Conservation (phyloP, 176 grass and related monocot species). For the Oryza glumipatula region DNA sequence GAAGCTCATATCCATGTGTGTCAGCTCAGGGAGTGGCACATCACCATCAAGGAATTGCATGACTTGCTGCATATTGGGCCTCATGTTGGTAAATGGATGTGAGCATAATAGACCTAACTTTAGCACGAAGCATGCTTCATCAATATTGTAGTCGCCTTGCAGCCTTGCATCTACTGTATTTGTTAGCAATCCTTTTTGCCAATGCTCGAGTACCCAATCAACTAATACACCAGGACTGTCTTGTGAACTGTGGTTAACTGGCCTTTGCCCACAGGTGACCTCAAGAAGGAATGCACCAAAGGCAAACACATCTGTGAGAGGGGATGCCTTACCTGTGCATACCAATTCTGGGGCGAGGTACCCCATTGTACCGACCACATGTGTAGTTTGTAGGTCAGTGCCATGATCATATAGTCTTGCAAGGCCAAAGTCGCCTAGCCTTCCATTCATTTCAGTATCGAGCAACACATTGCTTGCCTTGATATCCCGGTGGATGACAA, state of each 20-base stretch:
- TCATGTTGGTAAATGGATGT: constrained; percentile 24
- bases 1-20: constrained; percentile 22
- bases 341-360: background rate
- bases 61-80: constrained; percentile 44
- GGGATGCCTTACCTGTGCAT: background rate
- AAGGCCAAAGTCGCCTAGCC: constrained; percentile 26
- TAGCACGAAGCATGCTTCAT: constrained; percentile 42
- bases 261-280: constrained; percentile 2
- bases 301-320: background rate
- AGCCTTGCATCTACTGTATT: constrained; percentile 32
- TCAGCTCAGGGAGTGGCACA: background rate
- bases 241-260: background rate
- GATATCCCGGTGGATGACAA: background rate
- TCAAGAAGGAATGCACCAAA: constrained; percentile 8
- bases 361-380: background rate
- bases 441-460: constrained; percentile 24
- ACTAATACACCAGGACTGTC: background rate
- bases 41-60: constrained; percentile 39
- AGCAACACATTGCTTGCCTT: constrained; percentile 13
- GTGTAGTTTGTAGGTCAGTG: constrained; percentile 16
- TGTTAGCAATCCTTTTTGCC: constrained; percentile 5
- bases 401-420: constrained; percentile 38
- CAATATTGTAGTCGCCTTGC: background rate
- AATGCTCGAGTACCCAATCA: constrained; percentile 34
- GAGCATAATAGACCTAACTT: constrained; percentile 48